phyloP scores from a whole-genome alignment of 2,329 filamentous ascomycete genomes.

The Scolecobasidium constrictum region DNA sequence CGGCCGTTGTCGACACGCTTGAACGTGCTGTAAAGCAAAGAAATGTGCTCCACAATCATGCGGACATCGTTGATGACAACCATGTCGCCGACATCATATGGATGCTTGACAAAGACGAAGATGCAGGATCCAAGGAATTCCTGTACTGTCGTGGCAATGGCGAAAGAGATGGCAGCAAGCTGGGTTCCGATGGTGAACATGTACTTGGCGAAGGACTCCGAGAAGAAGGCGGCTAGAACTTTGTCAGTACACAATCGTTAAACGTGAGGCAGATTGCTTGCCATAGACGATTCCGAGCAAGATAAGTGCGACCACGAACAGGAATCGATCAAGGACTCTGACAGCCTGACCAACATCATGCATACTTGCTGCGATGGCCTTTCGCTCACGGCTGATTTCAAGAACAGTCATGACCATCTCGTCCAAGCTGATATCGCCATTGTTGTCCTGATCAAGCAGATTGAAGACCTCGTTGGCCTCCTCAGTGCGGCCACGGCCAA shows the following conservation, averaged over 20 bases:
- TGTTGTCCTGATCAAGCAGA: slow-evolving; percentile 21
- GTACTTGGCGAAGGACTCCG: slow-evolving; percentile 15
- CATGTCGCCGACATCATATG: slow-evolving; percentile 23
- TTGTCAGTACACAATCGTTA: slow-evolving; percentile 1
- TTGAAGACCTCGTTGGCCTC: slow-evolving; percentile 21
- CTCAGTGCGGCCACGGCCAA: slow-evolving; percentile 15
- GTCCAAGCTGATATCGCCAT: slow-evolving; percentile 23
- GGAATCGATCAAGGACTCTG: slow-evolving; percentile 21
- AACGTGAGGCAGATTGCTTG: slow-evolving; percentile 8
- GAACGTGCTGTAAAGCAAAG: slow-evolving; percentile 23
- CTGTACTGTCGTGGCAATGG: slow-evolving; percentile 16
- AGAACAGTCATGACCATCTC: slow-evolving; percentile 22
- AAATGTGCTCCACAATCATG: slow-evolving; percentile 21
- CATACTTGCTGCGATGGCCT: slow-evolving; percentile 20
- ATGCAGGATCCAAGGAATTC: slow-evolving; percentile 18
- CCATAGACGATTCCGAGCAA: slow-evolving; percentile 21
- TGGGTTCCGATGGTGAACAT: slow-evolving; percentile 7
- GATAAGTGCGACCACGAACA: slow-evolving; percentile 18
- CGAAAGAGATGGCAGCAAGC: slow-evolving; percentile 15
- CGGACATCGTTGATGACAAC: slow-evolving; percentile 19
- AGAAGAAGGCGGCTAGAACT: slow-evolving; percentile 18
- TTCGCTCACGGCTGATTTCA: slow-evolving; percentile 19
- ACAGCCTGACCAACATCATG: slow-evolving; percentile 24
- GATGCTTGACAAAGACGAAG: slow-evolving; percentile 20
- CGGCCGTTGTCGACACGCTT: slow-evolving; percentile 18